Conservation (phyloP, 257 asterid genomes). For the Schizonepeta tenuifolia region DNA sequence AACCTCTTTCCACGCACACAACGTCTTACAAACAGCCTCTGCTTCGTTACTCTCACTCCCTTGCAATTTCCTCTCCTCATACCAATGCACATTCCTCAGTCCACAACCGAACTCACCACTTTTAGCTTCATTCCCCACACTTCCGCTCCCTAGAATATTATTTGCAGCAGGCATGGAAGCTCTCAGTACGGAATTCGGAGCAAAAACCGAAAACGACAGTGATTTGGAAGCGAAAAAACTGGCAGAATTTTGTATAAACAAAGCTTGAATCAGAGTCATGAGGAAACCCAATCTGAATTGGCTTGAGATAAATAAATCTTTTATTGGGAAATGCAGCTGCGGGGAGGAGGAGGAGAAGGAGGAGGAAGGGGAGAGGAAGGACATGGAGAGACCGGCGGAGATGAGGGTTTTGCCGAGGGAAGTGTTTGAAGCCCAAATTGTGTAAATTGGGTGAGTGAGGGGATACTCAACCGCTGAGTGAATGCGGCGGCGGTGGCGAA, state of each 20-base stretch:
- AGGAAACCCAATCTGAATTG: conserved; percentile 92
- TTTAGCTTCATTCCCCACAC: conserved; percentile 25
- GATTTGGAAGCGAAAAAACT: conserved; percentile 52
- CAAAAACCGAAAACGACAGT: conserved; percentile 54
- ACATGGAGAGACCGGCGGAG: conserved; percentile 92
- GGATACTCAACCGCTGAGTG: conserved; percentile 64
- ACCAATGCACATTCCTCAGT: conserved; percentile 55
- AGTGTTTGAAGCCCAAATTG: conserved; percentile 89
- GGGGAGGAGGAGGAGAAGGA: no score
- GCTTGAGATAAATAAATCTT: conserved; percentile 78
- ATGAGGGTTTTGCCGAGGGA: conserved; percentile 96
- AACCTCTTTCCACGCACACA: conserved; percentile 83
- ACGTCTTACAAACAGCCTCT: conserved; percentile 74
- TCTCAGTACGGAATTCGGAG: conserved; percentile 67
- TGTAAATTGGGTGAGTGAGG: conserved; percentile 75
- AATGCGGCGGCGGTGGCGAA: conserved; percentile 36
- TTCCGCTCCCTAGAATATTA: conserved; percentile 36
- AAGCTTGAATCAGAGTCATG: conserved; percentile 87
- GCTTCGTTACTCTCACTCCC: conserved; percentile 56
- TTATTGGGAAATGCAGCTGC: conserved; percentile 44
- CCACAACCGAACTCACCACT: conserved; percentile 38
- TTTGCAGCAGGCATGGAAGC: conserved; percentile 62
- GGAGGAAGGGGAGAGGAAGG: conserved; percentile 56
- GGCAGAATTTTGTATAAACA: conserved; percentile 63
- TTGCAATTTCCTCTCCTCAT: conserved; percentile 65